Evolutionary conservation across 345 rosid species (phyloP).

Genomic region (Aquilaria yunnanensis): DNA sequence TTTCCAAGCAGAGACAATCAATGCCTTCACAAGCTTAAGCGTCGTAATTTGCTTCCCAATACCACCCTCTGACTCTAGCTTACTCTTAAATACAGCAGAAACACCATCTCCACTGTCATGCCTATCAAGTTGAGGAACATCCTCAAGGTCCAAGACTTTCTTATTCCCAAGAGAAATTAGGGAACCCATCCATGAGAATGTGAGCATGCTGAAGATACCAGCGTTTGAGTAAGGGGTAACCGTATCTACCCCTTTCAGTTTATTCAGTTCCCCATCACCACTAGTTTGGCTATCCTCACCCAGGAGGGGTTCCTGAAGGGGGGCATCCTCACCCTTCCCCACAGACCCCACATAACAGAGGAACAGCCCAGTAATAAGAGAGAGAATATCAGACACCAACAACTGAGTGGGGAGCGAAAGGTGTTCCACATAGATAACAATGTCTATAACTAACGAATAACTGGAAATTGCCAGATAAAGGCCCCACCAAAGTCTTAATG

Average conservation of each 20-base stretch:
- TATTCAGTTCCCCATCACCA: constrained; percentile 14
- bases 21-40: constrained; percentile 28
- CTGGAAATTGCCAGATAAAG: constrained; percentile 48
- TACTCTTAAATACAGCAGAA: constrained; percentile 20
- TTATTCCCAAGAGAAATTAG: constrained; percentile 33
- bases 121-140: constrained; percentile 39
- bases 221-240: constrained; percentile 34
- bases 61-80: constrained; percentile 26
- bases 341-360: constrained; percentile 48
- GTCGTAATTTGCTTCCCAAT: constrained; percentile 23
- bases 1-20: constrained; percentile 30
- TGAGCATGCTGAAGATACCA: constrained; percentile 26
- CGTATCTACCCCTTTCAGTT: constrained; percentile 18
- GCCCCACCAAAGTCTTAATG: constrained; percentile 70
- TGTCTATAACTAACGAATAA: constrained; percentile 51
- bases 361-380: constrained; percentile 39
- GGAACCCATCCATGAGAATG: constrained; percentile 42
- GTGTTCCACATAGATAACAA: constrained; percentile 29
- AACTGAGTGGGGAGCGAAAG: constrained; percentile 18
- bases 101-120: constrained; percentile 26
- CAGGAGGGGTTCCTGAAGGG: constrained; percentile 41
- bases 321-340: constrained; percentile 19
- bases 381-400: constrained; percentile 44
- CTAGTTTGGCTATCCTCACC: constrained; percentile 14
- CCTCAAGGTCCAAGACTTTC: constrained; percentile 30